Percentiles rank a stretch among this genome's conserved stretches.
These are phyloP conservation scores for Rusavskia elegans DNA, from an alignment of 495 filamentous ascomycete genomes.

Conservation along the genomic window DNA sequence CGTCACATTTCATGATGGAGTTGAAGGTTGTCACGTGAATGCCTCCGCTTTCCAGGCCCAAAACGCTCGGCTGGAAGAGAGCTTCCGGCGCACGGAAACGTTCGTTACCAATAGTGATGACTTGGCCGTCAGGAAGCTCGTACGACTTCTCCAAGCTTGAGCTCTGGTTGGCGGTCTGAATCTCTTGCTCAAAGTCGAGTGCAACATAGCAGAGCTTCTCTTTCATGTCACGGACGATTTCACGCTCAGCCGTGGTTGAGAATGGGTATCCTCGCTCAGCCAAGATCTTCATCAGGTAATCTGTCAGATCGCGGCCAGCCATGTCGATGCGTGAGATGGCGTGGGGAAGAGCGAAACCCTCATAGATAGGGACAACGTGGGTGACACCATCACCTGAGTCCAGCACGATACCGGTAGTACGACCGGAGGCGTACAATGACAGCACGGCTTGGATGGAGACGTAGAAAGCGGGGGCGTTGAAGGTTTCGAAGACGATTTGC, in stretches of 20 bases:
- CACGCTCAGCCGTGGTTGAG: constrained; percentile 98
- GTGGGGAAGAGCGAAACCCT: constrained; percentile 98
- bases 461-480: constrained; percentile 99
- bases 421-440: constrained; percentile 97
- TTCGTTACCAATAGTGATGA: constrained; percentile 99
- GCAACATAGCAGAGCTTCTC: constrained; percentile 99
- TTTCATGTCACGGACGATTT: constrained; percentile 99
- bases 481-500: constrained; percentile 99
- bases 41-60: constrained; percentile 94
- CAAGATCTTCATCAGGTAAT: constrained; percentile 99
- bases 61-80: constrained; percentile 95
- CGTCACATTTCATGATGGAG: constrained; percentile 99
- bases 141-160: constrained; percentile 99
- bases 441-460: constrained; percentile 99
- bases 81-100: constrained; percentile 99
- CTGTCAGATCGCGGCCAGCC: constrained; percentile 98
- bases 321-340: constrained; percentile 99
- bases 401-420: constrained; percentile 99
- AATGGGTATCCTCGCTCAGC: constrained; percentile 98
- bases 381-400: constrained; percentile 99
- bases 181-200: constrained; percentile 99
- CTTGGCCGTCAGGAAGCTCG: constrained; percentile 97
- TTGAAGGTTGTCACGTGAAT: constrained; percentile 99
- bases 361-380: constrained; percentile 99
- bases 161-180: constrained; percentile 97